These are phyloP conservation scores for Geotrichum aggregatum DNA, from an alignment of 1,139 yeast genomes.

Conservation along the genomic window DNA sequence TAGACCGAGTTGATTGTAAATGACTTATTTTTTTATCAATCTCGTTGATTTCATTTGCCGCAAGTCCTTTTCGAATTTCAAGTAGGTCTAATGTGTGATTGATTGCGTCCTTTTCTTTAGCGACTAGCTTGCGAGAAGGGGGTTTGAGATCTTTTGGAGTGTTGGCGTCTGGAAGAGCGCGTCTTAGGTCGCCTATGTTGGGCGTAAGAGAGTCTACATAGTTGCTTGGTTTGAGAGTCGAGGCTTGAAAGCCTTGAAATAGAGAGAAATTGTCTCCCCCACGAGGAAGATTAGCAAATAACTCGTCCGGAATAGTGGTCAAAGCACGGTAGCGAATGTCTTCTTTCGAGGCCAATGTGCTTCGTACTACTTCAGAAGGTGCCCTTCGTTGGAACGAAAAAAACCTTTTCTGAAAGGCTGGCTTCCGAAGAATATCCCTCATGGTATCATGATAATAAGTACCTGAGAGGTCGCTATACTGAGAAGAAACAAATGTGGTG, in stretches of 20 bases:
- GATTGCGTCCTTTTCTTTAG: conserved; percentile 41
- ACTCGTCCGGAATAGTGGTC: conserved; percentile 53
- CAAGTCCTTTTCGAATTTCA: conserved; percentile 59
- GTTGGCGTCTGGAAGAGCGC: conserved; percentile 19
- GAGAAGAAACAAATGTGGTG: conserved; percentile 33
- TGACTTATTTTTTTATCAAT: conserved; percentile 54
- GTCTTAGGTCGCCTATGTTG: conserved; percentile 12
- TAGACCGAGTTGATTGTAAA: conserved; percentile 48
- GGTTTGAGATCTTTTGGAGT: conserved; percentile 18
- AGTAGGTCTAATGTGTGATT: conserved; percentile 50
- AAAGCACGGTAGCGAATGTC: conserved; percentile 37
- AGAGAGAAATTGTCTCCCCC: conserved; percentile 44
- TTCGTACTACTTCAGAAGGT: conserved; percentile 42
- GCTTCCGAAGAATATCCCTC: conserved; percentile 43
- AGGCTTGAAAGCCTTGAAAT: conserved; percentile 65
- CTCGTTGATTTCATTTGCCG: conserved; percentile 59
- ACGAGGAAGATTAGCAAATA: conserved; percentile 50
- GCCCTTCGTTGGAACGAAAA: conserved; percentile 40
- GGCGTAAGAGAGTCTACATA: neutral
- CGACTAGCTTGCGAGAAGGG: conserved; percentile 34
- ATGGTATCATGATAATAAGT: conserved; percentile 38
- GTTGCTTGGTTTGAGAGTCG: conserved; percentile 24
- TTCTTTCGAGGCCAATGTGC: conserved; percentile 28
- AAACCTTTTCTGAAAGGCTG: conserved; percentile 38
- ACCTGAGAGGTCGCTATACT: conserved; percentile 42